Conservation (phyloP, 345 rosid genomes). For the Mercurialis annua region DNA sequence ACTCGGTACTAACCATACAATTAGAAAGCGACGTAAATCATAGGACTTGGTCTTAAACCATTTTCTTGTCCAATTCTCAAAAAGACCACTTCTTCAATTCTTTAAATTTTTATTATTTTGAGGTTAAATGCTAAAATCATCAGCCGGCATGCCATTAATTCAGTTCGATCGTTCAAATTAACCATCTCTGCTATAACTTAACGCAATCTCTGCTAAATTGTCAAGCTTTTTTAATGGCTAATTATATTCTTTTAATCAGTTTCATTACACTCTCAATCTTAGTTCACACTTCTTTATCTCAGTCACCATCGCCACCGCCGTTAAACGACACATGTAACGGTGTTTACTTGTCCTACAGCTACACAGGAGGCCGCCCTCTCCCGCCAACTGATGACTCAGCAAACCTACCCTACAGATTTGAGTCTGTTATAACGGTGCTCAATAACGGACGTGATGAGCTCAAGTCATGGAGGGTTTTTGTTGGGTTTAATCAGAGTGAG, state of each 20-base stretch:
- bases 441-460: constrained; percentile 45
- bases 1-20: neutral
- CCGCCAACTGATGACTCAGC: constrained; percentile 34
- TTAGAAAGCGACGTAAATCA: neutral
- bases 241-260: neutral
- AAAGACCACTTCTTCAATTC: constrained; percentile 8
- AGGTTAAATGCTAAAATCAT: neutral
- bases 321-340: constrained; percentile 32
- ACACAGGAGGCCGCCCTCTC: constrained; percentile 29
- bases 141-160: constrained; percentile 12
- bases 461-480: constrained; percentile 43
- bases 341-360: constrained; percentile 33
- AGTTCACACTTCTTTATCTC: constrained; percentile 5
- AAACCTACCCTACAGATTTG: constrained; percentile 42
- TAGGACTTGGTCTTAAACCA: neutral
- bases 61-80: neutral
- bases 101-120: neutral
- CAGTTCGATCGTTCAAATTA: neutral
- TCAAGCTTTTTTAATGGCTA: constrained; percentile 18
- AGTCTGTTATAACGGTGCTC: constrained; percentile 29
- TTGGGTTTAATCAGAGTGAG: constrained; percentile 45
- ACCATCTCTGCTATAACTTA: neutral
- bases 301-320: constrained; percentile 10
- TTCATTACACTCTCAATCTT: constrained; percentile 8
- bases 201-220: neutral